Conservation (phyloP, 441 rosid genomes). For the Populus hybrid region DNA sequence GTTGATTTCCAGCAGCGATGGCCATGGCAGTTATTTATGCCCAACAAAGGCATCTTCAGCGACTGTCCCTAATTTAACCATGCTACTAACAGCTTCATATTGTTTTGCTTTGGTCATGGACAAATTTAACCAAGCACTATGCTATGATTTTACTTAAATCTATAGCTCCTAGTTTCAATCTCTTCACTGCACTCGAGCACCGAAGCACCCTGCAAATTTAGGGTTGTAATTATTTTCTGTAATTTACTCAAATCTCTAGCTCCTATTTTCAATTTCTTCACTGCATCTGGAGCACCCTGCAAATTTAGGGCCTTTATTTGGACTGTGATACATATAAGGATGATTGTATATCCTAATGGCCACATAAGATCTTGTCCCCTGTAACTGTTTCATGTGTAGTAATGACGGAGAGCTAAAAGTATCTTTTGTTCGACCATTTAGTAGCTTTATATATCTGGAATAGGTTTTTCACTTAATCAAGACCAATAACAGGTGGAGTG, state of each 20-base stretch:
- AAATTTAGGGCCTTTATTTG: no score
- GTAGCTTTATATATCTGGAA: neutral
- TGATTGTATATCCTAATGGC: neutral
- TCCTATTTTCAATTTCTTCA: neutral
- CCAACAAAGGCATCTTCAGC: neutral
- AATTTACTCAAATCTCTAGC: neutral
- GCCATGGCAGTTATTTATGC: neutral
- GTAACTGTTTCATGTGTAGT: neutral
- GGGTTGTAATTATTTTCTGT: neutral
- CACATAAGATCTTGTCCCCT: neutral
- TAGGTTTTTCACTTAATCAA: neutral
- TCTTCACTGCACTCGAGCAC: neutral
- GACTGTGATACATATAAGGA: neutral
- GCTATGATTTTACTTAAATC: neutral
- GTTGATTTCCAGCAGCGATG: neutral
- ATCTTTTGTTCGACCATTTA: neutral
- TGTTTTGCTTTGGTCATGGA: neutral
- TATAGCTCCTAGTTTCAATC: neutral
- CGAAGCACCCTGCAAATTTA: neutral
- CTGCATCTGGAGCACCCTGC: neutral
- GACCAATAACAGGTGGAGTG: neutral
- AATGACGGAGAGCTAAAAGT: neutral
- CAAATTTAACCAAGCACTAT: neutral
- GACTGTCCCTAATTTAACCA: neutral
- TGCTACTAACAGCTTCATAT: neutral